These are phyloP conservation scores for Stromatinia cepivora DNA, from an alignment of 2,329 filamentous ascomycete genomes.

Conservation along the genomic window DNA sequence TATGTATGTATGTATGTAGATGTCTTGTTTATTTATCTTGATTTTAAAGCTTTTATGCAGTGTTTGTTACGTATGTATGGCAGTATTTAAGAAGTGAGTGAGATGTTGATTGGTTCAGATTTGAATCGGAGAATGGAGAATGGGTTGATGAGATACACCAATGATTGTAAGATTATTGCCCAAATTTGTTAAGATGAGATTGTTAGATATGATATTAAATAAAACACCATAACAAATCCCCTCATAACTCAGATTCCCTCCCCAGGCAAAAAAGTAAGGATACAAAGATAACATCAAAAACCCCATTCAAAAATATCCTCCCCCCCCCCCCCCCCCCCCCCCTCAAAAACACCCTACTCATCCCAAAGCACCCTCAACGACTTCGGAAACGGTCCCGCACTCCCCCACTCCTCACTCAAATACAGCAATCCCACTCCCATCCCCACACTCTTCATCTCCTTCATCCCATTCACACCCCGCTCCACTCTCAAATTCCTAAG, in stretches of 20 bases:
- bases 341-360: conserved; percentile 18
- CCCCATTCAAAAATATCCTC: not conserved
- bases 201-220: too few species aligned
- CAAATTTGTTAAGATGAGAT: too few species aligned
- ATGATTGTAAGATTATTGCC: too few species aligned
- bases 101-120: too few species aligned
- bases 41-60: too few species aligned
- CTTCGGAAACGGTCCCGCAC: conserved; percentile 52
- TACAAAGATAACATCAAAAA: not conserved
- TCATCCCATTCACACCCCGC: conserved; percentile 41
- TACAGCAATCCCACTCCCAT: conserved; percentile 48
- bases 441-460: conserved; percentile 33
- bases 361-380: conserved; percentile 40
- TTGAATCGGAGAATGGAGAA: too few species aligned
- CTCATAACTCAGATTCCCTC: not conserved
- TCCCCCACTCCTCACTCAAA: conserved; percentile 65
- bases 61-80: too few species aligned
- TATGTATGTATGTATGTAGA: too few species aligned
- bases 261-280: not conserved
- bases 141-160: too few species aligned
- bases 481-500: conserved; percentile 30
- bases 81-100: too few species aligned
- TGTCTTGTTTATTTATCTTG: too few species aligned
- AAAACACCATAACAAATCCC: too few species aligned
- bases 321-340: not conserved